Conservation (phyloP, 441 rosid species). For the Biscutella laevigata region DNA sequence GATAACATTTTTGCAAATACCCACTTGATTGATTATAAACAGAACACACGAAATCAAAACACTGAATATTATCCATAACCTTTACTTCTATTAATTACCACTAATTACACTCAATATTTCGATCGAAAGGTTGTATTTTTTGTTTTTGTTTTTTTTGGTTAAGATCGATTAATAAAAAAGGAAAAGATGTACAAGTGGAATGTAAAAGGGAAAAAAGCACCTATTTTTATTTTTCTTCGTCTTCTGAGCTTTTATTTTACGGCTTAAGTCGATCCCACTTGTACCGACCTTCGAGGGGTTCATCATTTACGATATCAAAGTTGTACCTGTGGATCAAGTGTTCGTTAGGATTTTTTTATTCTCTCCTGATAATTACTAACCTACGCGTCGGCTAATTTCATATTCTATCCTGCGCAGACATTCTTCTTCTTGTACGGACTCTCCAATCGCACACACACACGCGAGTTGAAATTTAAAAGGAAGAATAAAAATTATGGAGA, state of each 20-base stretch:
- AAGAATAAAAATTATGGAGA: background rate
- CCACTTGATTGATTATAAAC: too few relatives aligned
- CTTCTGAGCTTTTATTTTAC: background rate
- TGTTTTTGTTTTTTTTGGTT: too few relatives aligned
- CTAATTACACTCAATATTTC: too few relatives aligned
- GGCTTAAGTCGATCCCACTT: constrained; percentile 58
- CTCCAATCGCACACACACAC: background rate
- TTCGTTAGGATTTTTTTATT: constrained; percentile 23
- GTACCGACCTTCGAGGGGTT: constrained; percentile 72
- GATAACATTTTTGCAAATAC: too few relatives aligned
- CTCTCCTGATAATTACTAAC: constrained; percentile 8
- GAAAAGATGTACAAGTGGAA: constrained; percentile 21
- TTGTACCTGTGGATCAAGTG: constrained; percentile 51
- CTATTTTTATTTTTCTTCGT: background rate
- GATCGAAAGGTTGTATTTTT: too few relatives aligned
- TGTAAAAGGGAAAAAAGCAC: background rate
- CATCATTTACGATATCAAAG: constrained; percentile 57
- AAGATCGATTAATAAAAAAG: background rate
- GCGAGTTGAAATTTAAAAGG: background rate
- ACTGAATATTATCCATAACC: too few relatives aligned
- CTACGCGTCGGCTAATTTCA: constrained; percentile 17
- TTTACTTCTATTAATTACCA: too few relatives aligned
- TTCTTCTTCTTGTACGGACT: constrained; percentile 11
- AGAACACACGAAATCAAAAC: too few relatives aligned
- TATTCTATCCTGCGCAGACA: constrained; percentile 41